Evolutionary conservation across 2,329 filamentous ascomycete genomes (phyloP), one percentile per base, ranked within the genome.

Genomic region (Rhytidhysteron rufulum): DNA sequence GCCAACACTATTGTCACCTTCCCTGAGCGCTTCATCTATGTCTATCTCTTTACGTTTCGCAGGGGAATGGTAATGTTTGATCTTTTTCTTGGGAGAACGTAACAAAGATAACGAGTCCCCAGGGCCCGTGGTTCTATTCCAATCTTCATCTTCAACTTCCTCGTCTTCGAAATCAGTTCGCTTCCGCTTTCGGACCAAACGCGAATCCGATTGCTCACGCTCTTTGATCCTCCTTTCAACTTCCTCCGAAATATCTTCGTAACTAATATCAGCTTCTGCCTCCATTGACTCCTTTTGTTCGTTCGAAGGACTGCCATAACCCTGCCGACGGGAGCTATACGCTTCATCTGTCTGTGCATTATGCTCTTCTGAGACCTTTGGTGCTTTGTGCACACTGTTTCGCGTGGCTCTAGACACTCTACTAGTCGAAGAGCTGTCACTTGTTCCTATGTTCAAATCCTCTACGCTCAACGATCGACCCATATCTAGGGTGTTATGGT

Each of bases 211-310:
- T 17, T 8, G n/a, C 6, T 30, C 21, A 10, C 27, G 27, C 19
- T 7, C 22, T 29, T 30, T 29, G 5, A 37, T 11, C 19, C 35
- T 29, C 8, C n/a, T 18, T 4, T 37, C 24, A 11, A 37, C 35
- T 15, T 37, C 35, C 6, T 27, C 35, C 5, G 35, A 29, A 3
- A 37, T 37, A 17, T 37, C 35, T 37, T 29, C 35, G 24, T 29
- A 37, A n/a, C 24, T 24, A 3, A 37, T 31, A 8, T 7, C 31
- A 17, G 17, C n/a, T 7, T 18, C 19, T 11, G 4, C 15, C 15
- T 33, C 31, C 15, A 16, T 18, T 33, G 31, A 5, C 5, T 13
- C 4, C 19, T 4, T 18, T 16, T 17, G 31, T 5, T 33, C n/a
- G 5, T 33, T 17, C 5, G 18, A 15, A 17, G 15, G 11, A 17